Percentiles rank a stretch among this genome's conserved stretches.
These are phyloP conservation scores for Fusarium verticillioides DNA, from an alignment of 2,329 filamentous ascomycete species.

Conservation along the genomic window DNA sequence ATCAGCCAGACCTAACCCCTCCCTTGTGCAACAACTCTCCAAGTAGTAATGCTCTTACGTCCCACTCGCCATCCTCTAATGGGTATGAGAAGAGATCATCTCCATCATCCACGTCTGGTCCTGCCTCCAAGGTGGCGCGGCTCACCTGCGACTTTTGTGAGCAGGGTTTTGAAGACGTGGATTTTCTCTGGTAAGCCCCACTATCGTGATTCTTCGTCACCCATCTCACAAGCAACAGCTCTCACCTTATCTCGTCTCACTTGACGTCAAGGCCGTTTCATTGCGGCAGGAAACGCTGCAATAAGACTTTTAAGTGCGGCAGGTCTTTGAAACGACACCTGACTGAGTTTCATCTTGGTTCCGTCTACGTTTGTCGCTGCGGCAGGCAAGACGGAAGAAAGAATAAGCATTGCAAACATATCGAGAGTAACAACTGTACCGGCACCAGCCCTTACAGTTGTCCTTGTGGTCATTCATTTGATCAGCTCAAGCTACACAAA, in stretches of 20 bases:
- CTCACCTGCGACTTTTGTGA: not conserved
- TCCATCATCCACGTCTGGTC: not conserved
- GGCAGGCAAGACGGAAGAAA: not conserved
- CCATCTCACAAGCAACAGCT: not conserved
- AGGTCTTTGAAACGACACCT: not conserved
- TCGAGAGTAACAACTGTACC: not conserved
- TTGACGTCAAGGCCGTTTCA: accelerated
- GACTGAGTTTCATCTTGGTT: not conserved
- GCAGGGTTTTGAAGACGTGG: accelerated
- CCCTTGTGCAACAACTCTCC: accelerated
- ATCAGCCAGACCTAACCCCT: accelerated
- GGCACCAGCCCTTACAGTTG: not conserved
- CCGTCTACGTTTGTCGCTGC: not conserved
- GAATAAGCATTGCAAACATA: not conserved
- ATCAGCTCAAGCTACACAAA: accelerated
- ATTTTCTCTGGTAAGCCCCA: not conserved
- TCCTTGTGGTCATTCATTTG: accelerated
- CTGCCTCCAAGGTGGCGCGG: not conserved
- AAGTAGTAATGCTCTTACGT: not conserved
- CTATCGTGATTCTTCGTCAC: accelerated
- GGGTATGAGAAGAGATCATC: accelerated
- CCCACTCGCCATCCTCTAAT: accelerated
- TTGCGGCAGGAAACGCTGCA: not conserved
- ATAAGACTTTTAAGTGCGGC: accelerated
- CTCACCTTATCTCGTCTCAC: not conserved